Base-by-base conservation (phyloP, 306 rosid genomes). In the Castanea crenata region DNA sequence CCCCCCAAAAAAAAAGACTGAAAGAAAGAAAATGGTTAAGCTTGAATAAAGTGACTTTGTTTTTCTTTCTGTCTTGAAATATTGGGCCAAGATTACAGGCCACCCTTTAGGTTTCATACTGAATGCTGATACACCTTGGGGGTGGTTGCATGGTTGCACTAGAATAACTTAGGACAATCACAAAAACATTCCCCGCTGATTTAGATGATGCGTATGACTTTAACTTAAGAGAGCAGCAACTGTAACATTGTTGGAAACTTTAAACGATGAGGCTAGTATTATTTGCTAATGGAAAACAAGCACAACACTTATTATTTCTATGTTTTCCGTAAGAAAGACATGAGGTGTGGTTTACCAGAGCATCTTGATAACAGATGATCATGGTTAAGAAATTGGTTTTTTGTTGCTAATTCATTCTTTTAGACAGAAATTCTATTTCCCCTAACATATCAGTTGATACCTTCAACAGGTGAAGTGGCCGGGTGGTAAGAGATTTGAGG, bases 391-490 rank as follows among this genome's bases (percentile, higher is more conserved):
- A 64, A 12, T 6, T 31, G 23, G 70, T 64, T 64, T 49, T 4
- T 71, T 49, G 0, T 71, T 49, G 14, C 13, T 44, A 4, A 41
- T 25, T 3, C 59, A 5, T 44, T 21, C 35, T 71, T 2, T 59
- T 29, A 52, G 18, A 54, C 18, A 63, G 32, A 14, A 10, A 11
- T 72, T 10, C 76, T 46, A 34, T 73, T 75, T 55, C 44, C 76
- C 69, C 74, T 64, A 78, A 86, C 80, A 81, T 72, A 71, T 70
- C 38, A 81, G 25, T 83, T 76, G 62, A 74, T 76, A 54, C 83
- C 70, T 81, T 58, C 29, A 78, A 87, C 90, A 94, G 98, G 97
- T 94, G 78, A 91, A 85, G 79, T 94, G 98, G 98, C 55, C 83
- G 18, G 34, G 77, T 61, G 92, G 92, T 64, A 88, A 87, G 86